phyloP scores from a whole-genome alignment of 257 asterid species.

The Primulina eburnea region DNA sequence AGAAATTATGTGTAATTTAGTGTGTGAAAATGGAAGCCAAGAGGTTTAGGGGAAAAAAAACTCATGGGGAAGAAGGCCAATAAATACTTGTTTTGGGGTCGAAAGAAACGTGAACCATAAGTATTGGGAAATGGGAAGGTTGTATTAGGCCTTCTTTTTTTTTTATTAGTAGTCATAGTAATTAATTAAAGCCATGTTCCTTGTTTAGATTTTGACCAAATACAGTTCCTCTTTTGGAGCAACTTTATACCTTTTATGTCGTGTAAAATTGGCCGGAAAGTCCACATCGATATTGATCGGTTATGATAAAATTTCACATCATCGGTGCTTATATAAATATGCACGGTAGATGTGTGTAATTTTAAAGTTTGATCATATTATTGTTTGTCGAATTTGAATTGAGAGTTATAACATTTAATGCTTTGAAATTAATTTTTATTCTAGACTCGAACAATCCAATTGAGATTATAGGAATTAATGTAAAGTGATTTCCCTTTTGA shows the following conservation, averaged over 20 bases:
- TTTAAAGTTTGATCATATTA: too few species aligned
- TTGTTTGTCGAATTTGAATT: too few species aligned
- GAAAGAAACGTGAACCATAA: slow-evolving; percentile 48
- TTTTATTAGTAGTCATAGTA: background rate
- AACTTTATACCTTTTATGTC: background rate
- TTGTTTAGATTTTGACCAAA: slow-evolving; percentile 21
- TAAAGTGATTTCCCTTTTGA: too few species aligned
- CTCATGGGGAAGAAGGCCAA: slow-evolving; percentile 26
- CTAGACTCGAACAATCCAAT: too few species aligned
- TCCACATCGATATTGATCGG: background rate
- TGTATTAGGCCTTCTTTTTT: slow-evolving; percentile 22
- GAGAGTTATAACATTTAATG: too few species aligned
- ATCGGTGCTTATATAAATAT: too few species aligned
- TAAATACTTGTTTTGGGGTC: slow-evolving; percentile 36
- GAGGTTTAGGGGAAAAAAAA: slow-evolving; percentile 25
- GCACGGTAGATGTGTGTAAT: too few species aligned
- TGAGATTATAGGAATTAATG: too few species aligned
- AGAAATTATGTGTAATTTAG: slow-evolving; percentile 1
- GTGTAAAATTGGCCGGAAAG: background rate
- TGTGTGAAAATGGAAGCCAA: slow-evolving; percentile 17
- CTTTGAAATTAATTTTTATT: too few species aligned
- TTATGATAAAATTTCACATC: too few species aligned
- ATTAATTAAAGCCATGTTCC: background rate
- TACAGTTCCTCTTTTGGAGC: slow-evolving; percentile 7
- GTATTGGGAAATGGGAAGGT: slow-evolving; percentile 31